phyloP scores from a whole-genome alignment of 192 early-diverging fungal species.

The Rhizophagus prolifer region DNA sequence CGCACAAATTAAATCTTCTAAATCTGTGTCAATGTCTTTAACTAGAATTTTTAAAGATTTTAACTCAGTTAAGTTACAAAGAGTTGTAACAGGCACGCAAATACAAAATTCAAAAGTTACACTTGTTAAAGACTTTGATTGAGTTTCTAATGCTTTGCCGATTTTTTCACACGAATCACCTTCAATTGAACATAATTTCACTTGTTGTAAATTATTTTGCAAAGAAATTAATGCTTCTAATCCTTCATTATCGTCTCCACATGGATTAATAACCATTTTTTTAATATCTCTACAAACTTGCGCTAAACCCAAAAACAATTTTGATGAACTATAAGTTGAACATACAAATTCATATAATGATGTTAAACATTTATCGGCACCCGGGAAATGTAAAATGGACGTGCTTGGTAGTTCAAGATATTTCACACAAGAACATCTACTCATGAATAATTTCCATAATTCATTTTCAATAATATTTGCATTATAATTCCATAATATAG shows the following conservation, averaged over 20 bases:
- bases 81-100: background rate
- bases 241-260: background rate
- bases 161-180: background rate
- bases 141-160: background rate
- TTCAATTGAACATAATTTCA: background rate
- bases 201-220: background rate
- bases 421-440: background rate
- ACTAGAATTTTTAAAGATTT: background rate
- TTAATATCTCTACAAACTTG: background rate
- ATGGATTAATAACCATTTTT: background rate
- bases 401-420: background rate
- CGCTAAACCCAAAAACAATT: background rate
- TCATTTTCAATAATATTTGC: background rate
- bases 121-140: background rate
- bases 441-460: constrained; percentile 11
- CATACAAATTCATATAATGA: background rate
- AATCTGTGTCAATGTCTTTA: background rate
- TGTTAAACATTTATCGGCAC: background rate
- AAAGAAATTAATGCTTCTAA: background rate
- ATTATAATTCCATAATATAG: background rate
- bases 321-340: background rate
- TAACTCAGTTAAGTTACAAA: background rate
- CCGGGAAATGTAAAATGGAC: background rate
- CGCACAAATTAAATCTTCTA: background rate
- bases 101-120: background rate